phyloP scores from a whole-genome alignment of 2,329 filamentous ascomycete genomes.

The Venturiaceae sp. region DNA sequence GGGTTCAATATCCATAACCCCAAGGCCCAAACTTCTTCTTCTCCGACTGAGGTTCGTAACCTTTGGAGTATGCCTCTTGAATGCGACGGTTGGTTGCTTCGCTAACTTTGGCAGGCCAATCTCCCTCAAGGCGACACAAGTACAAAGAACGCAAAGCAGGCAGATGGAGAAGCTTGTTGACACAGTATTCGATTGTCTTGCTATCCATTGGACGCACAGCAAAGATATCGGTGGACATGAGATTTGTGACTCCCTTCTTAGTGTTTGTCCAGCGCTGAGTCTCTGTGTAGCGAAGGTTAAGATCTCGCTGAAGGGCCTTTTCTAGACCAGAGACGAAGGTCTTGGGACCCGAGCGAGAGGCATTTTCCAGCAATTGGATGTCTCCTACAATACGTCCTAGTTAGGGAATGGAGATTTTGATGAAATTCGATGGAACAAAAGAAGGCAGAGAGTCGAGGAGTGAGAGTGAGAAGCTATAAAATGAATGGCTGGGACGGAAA shows the following conservation, averaged over 20 bases:
- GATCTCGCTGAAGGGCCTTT: not conserved
- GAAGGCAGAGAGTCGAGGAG: no score
- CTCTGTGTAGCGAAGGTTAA: not conserved
- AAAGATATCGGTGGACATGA: not conserved
- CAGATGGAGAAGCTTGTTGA: not conserved
- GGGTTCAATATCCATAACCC: not conserved
- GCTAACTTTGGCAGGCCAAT: not conserved
- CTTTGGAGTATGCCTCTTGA: not conserved
- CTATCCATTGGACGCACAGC: not conserved
- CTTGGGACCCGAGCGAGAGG: not conserved
- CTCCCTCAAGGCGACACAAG: not conserved
- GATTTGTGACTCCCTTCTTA: not conserved
- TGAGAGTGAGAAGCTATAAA: no score
- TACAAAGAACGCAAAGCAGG: not conserved
- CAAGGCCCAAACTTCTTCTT: not conserved
- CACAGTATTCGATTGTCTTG: not conserved
- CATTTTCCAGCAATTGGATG: not conserved
- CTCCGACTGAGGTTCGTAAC: not conserved
- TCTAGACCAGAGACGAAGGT: not conserved
- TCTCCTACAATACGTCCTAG: no score
- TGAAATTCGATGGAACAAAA: no score
- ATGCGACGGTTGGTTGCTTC: not conserved
- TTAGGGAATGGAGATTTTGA: no score
- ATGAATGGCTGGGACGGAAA: no score
- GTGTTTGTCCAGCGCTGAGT: not conserved